These are phyloP conservation scores for Cordyceps javanica DNA, from an alignment of 2,329 filamentous ascomycete genomes.

Conservation along the genomic window DNA sequence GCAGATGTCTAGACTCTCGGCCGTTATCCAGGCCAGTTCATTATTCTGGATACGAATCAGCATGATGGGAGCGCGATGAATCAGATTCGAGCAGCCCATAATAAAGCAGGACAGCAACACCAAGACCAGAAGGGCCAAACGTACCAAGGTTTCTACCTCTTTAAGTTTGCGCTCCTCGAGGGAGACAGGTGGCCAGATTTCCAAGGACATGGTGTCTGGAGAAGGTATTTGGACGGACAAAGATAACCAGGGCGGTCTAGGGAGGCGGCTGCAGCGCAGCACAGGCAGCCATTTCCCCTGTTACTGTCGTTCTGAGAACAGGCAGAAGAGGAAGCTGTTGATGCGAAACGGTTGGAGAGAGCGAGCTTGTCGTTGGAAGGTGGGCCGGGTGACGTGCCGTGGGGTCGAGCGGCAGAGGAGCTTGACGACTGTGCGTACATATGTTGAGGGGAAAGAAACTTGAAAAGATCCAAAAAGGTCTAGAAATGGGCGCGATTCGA, in stretches of 20 bases:
- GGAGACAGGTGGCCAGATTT: conserved; percentile 51
- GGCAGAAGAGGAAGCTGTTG: background rate
- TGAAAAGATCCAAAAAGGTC: too few species aligned
- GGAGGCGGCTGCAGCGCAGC: conserved; percentile 8
- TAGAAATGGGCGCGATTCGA: too few species aligned
- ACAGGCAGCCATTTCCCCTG: conserved; percentile 22
- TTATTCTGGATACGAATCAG: conserved; percentile 35
- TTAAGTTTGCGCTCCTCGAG: conserved; percentile 44
- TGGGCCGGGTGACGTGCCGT: conserved; percentile 9
- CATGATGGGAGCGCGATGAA: conserved; percentile 16
- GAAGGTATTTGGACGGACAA: background rate
- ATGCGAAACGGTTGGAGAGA: background rate
- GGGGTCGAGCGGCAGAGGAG: background rate
- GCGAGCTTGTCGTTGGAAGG: background rate
- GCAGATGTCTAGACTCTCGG: conserved; percentile 43
- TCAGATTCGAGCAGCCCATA: background rate
- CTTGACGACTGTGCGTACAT: too few species aligned
- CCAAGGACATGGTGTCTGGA: conserved; percentile 43
- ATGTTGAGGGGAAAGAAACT: background rate
- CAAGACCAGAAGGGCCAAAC: too few species aligned
- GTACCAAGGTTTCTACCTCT: conserved; percentile 45
- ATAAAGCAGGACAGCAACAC: too few species aligned
- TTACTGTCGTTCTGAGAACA: background rate
- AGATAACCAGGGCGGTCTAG: background rate
- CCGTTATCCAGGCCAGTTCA: conserved; percentile 50